phyloP scores from a whole-genome alignment of 129 eudicot genomes.

The Lactuca saligna region DNA sequence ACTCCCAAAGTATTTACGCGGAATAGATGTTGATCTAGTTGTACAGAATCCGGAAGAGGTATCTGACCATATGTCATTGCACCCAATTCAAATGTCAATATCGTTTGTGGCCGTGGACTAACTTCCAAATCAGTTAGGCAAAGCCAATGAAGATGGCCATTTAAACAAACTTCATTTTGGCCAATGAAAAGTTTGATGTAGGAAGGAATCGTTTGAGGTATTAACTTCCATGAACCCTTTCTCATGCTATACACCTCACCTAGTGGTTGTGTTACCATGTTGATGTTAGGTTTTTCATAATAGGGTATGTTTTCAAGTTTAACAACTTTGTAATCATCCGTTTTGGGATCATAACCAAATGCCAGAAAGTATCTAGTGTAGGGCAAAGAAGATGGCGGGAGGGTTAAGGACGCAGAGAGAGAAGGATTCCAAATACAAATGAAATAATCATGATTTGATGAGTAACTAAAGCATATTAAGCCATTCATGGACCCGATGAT shows the following conservation, averaged over 20 bases:
- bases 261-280: not conserved
- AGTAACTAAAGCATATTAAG: not conserved
- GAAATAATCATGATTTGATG: too few relatives aligned
- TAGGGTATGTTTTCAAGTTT: not conserved
- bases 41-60: not conserved
- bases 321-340: slow-evolving; percentile 11
- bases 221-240: not conserved
- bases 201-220: not conserved
- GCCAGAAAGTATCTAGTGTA: not conserved
- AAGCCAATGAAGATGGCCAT: slow-evolving; percentile 13
- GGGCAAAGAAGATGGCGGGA: not conserved
- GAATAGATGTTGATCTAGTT: too few relatives aligned
- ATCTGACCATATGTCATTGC: not conserved
- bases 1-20: too few relatives aligned
- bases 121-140: not conserved
- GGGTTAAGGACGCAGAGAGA: not conserved
- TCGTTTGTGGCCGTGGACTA: not conserved
- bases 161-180: not conserved
- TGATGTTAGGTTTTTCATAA: too few relatives aligned
- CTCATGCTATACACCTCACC: slow-evolving; percentile 2
- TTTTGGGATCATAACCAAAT: slow-evolving; percentile 20
- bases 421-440: not conserved
- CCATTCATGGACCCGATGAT: not conserved
- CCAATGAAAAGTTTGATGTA: not conserved
- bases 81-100: slow-evolving; percentile 7